Percentiles rank a stretch among this genome's conserved stretches.
phyloP scores from a whole-genome alignment of 2,329 filamentous ascomycete species.

The Diaporthe australafricana region DNA sequence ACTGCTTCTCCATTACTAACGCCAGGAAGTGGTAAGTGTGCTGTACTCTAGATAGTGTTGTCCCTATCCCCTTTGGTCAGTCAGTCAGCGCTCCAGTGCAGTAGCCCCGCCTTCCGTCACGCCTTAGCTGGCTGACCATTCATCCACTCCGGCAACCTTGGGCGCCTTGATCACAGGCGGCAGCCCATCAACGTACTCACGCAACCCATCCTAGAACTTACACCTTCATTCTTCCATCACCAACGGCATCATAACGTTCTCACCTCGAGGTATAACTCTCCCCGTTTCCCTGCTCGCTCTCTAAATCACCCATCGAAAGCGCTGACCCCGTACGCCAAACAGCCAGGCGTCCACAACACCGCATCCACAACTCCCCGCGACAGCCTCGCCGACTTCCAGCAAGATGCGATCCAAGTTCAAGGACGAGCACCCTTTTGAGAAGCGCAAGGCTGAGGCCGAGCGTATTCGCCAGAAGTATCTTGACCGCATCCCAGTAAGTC shows the following conservation, averaged over 20 bases:
- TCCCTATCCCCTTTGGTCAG: conserved; percentile 10
- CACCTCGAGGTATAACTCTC: conserved; percentile 16
- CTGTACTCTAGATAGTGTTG: not conserved
- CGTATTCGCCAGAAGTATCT: conserved; percentile 99
- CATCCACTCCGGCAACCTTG: conserved; percentile 26
- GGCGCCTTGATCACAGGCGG: conserved; percentile 25
- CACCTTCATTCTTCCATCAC: conserved; percentile 31
- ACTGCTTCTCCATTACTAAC: not conserved
- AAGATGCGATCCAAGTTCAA: conserved; percentile 99
- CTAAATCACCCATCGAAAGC: not conserved
- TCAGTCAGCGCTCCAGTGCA: not conserved
- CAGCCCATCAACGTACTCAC: conserved; percentile 20
- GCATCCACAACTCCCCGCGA: conserved; percentile 34
- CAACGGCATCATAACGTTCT: conserved; percentile 27
- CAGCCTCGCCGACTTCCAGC: conserved; percentile 49
- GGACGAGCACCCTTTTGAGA: conserved; percentile 99
- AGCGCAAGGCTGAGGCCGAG: conserved; percentile 99
- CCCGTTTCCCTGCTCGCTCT: not conserved
- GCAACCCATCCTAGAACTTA: conserved; percentile 15
- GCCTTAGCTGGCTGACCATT: conserved; percentile 27
- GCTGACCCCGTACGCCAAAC: not conserved
- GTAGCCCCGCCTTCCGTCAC: conserved; percentile 26
- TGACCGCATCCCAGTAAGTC: conserved; percentile 94
- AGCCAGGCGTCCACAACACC: conserved; percentile 29
- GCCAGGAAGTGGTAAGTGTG: not conserved